These are phyloP conservation scores for Ogataea polymorpha DNA, from an alignment of 805 yeast species.

Conservation along the genomic window DNA sequence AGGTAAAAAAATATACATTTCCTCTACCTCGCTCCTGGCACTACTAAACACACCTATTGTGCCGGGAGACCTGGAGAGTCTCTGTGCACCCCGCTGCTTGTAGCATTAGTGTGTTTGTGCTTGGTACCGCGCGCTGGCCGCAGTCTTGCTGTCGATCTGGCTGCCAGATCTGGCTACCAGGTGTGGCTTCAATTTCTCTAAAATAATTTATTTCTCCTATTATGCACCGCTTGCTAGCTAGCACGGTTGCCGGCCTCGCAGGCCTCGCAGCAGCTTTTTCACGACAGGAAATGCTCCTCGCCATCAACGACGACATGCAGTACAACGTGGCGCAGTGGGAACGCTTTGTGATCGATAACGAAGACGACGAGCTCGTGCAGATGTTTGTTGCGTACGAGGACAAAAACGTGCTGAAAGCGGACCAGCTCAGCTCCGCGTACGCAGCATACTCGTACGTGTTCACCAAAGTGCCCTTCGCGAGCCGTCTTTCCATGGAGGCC, in stretches of 20 bases:
- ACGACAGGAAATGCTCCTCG: slow-evolving; percentile 7
- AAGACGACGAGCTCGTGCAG: slow-evolving; percentile 5
- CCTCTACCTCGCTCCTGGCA: background rate
- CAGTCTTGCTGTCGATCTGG: too few relatives aligned
- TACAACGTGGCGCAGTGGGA: slow-evolving; percentile 15
- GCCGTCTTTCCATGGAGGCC: slow-evolving; percentile 13
- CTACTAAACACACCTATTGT: too few relatives aligned
- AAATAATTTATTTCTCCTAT: too few relatives aligned
- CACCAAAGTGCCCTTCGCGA: slow-evolving; percentile 14
- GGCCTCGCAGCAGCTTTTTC: slow-evolving; percentile 4
- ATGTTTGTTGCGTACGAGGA: slow-evolving; percentile 7
- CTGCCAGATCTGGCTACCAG: too few relatives aligned
- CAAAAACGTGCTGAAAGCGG: background rate
- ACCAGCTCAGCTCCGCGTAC: slow-evolving; percentile 5
- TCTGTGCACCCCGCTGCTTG: too few relatives aligned
- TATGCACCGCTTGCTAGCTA: background rate
- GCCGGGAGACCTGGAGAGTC: too few relatives aligned
- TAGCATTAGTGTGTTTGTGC: too few relatives aligned
- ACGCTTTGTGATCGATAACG: slow-evolving; percentile 6
- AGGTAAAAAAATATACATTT: too few relatives aligned
- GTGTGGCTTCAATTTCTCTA: too few relatives aligned
- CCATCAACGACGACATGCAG: slow-evolving; percentile 13
- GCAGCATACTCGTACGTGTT: slow-evolving; percentile 12
- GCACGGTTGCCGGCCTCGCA: background rate
- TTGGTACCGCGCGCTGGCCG: too few relatives aligned